These are phyloP conservation scores for Przewalskia tangutica DNA, from an alignment of 257 asterid species.

Conservation along the genomic window DNA sequence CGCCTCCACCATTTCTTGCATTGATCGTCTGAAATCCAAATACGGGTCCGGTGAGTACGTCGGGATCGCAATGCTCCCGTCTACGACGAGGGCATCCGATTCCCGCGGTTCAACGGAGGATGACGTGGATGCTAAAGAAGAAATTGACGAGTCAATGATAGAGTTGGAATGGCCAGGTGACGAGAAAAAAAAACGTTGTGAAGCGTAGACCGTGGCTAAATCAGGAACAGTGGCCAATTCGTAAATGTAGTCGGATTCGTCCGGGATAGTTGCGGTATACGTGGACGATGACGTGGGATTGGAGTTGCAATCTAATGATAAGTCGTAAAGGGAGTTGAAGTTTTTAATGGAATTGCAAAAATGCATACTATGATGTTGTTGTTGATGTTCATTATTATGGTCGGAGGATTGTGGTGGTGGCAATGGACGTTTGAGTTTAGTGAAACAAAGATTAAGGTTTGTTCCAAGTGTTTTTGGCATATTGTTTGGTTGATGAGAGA, in stretches of 20 bases:
- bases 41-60: constrained; percentile 80
- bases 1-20: constrained; percentile 99
- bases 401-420: constrained; percentile 27
- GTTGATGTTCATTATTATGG: neutral
- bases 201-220: constrained; percentile 57
- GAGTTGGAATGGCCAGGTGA: constrained; percentile 93
- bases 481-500: neutral
- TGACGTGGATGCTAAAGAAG: constrained; percentile 39
- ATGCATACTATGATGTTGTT: constrained; percentile 25
- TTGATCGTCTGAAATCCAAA: constrained; percentile 75
- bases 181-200: constrained; percentile 87
- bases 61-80: constrained; percentile 52
- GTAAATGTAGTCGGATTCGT: constrained; percentile 18
- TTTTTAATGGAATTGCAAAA: constrained; percentile 35
- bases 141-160: constrained; percentile 60
- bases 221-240: constrained; percentile 31
- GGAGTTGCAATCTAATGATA: constrained; percentile 17
- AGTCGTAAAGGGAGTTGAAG: constrained; percentile 68
- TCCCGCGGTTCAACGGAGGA: constrained; percentile 22
- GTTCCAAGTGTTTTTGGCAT: constrained; percentile 33
- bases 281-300: neutral
- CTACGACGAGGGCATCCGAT: constrained; percentile 17
- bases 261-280: constrained; percentile 2
- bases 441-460: constrained; percentile 54
- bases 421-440: constrained; percentile 34